A percentile compares a stretch with the other conserved stretches of the same genome.
Conservation (phyloP, 2,329 filamentous ascomycete genomes). For the Lasiodiplodia hormozganensis region DNA sequence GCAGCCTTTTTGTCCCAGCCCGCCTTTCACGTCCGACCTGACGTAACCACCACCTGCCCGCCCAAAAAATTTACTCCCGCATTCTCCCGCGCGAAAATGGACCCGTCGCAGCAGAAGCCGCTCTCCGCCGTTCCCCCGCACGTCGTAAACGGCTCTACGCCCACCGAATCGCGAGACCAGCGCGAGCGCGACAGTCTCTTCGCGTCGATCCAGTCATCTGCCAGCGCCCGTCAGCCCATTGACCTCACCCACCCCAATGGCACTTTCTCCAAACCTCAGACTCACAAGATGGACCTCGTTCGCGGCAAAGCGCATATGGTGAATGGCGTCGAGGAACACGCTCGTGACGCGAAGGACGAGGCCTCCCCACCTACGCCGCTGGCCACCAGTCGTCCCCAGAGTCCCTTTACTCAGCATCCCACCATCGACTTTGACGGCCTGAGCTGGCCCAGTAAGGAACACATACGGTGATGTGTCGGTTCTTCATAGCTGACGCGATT, state of each 20-base stretch:
- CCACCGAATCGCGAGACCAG: slow-evolving; percentile 55
- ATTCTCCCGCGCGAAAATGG: slow-evolving; percentile 46
- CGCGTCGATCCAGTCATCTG: slow-evolving; percentile 65
- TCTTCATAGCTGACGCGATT: neutral
- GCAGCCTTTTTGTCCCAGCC: neutral
- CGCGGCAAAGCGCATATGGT: slow-evolving; percentile 24
- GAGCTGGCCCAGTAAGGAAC: slow-evolving; percentile 59
- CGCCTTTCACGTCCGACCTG: slow-evolving; percentile 5
- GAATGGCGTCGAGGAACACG: slow-evolving; percentile 53
- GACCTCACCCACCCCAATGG: slow-evolving; percentile 49
- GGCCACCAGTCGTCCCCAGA: slow-evolving; percentile 58
- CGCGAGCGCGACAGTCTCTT: slow-evolving; percentile 64
- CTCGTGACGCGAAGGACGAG: slow-evolving; percentile 61
- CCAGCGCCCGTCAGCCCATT: slow-evolving; percentile 55
- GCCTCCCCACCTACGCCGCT: slow-evolving; percentile 58
- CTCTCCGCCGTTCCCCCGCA: slow-evolving; percentile 63
- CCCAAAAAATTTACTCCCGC: slow-evolving; percentile 28
- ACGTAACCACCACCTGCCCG: slow-evolving; percentile 9
- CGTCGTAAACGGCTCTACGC: slow-evolving; percentile 63
- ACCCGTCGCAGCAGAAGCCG: slow-evolving; percentile 54
- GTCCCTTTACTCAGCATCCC: slow-evolving; percentile 58
- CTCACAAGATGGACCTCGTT: slow-evolving; percentile 7
- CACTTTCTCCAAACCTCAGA: slow-evolving; percentile 38
- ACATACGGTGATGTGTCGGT: neutral
- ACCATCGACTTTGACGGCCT: slow-evolving; percentile 63